Conservation (phyloP, 176 grass and related monocot species). For the Aegilops bicornis region DNA sequence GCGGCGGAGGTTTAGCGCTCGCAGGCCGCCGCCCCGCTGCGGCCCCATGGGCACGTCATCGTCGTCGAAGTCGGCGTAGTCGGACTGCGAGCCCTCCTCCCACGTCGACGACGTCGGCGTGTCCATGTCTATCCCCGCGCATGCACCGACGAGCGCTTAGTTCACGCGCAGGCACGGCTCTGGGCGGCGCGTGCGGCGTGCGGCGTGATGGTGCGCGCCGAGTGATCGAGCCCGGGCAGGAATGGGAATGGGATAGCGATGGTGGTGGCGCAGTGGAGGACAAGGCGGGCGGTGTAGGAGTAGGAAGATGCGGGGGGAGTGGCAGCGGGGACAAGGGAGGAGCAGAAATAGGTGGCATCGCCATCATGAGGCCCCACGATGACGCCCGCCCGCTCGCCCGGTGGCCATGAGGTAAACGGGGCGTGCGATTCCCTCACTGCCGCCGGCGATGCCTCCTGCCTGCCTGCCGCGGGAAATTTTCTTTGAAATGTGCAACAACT, state of each 20-base stretch:
- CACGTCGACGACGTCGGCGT: conserved; percentile 51
- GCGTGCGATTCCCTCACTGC: conserved; percentile 39
- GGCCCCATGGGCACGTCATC: conserved; percentile 32
- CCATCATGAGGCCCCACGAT: conserved; percentile 42
- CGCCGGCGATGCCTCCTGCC: conserved; percentile 21
- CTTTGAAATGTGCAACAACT: conserved; percentile 32
- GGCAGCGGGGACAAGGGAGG: conserved; percentile 20
- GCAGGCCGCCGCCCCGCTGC: not conserved
- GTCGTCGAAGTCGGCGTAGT: conserved; percentile 56
- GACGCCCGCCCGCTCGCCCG: conserved; percentile 23
- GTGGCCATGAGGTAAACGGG: conserved; percentile 28
- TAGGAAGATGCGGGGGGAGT: conserved; percentile 22
- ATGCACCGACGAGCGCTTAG: not conserved
- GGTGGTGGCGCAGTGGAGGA: conserved; percentile 32
- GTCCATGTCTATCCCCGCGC: conserved; percentile 60
- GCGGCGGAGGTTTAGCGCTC: not conserved
- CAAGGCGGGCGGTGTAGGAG: not conserved
- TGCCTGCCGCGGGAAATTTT: conserved; percentile 30
- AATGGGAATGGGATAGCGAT: not conserved
- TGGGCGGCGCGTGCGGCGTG: not conserved
- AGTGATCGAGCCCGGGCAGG: not conserved
- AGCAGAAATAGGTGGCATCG: conserved; percentile 13
- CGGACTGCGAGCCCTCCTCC: conserved; percentile 66
- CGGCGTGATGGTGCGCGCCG: not conserved
- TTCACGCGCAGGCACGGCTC: not conserved